Base-by-base conservation (phyloP, 2,329 filamentous ascomycete genomes). In the Thielaviopsis ethacetica region DNA sequence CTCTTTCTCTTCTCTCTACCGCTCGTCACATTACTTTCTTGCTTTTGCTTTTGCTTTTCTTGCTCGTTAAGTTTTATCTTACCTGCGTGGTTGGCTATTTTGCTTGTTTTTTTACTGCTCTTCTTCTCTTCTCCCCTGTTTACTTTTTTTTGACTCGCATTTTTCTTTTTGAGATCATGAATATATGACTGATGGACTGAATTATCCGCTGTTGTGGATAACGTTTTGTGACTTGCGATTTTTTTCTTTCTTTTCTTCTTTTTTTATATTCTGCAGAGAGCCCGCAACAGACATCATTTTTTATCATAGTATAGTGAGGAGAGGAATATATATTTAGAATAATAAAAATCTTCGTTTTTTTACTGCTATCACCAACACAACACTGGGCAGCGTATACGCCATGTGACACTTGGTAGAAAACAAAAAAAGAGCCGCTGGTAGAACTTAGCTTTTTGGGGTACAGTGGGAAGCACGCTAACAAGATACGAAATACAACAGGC, bases 161-260 rank as follows among this genome's bases (percentile, higher is more conserved):
- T 26, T 34, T 34, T 10, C 30, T 34, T 34, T 34, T 34, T 34
- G 30, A 34, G 30, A 34, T 59, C 27, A 60, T 60, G 59, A 60
- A 60, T 60, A 60, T 57, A 60, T 53, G 59, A 60, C 59, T 60
- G 19, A 57, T 54, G 54, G 51, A 34, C 30, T 34, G 10, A 34
- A 34, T 34, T 34, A 34, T 34, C 30, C 30, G 30, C 30, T 34
- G 30, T 34, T 34, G 30, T 34, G 30, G 30, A 34, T 34, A 34
- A 34, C 30, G 30, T 34, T 34, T 34, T 34, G 30, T 34, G 30
- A 34, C 30, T 34, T 34, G 30, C 30, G 10, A 34, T 12, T 34
- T 10, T 34, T 34, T 34, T 12, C 10, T 52, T 52, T 21, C 49
- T 24, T 52, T 19, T 52, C 12, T 21, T 21, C 49, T 13, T 52